Percentiles rank a stretch among this genome's conserved stretches.
Conservation (phyloP, 805 yeast species). For the Kazachstania bromeliacearum region DNA sequence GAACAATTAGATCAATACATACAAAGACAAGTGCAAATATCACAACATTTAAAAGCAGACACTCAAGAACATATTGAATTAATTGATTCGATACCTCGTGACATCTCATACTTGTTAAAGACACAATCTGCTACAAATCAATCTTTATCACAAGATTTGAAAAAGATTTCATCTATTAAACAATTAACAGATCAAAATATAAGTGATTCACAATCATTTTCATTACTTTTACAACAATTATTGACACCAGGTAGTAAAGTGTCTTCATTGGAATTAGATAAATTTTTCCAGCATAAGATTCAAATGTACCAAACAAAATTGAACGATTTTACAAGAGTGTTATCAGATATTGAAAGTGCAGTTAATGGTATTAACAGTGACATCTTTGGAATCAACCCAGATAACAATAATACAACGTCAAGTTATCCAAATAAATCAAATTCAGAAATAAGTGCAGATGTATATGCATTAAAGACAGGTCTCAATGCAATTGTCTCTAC, state of each 20-base stretch:
- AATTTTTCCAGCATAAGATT: conserved; percentile 41
- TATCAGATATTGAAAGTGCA: conserved; percentile 49
- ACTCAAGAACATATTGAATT: conserved; percentile 52
- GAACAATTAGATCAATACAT: conserved; percentile 65
- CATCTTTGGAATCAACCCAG: conserved; percentile 16
- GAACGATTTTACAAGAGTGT: conserved; percentile 39
- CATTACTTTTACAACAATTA: conserved; percentile 43
- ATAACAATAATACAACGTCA: neutral
- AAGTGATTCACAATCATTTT: conserved; percentile 43
- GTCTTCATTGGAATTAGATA: conserved; percentile 47
- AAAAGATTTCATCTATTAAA: conserved; percentile 38
- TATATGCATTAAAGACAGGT: conserved; percentile 23
- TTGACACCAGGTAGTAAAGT: conserved; percentile 46
- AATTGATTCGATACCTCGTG: conserved; percentile 64
- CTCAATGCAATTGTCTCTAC: conserved; percentile 48
- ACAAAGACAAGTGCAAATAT: conserved; percentile 62
- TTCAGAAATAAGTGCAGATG: conserved; percentile 4
- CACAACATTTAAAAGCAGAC: conserved; percentile 57
- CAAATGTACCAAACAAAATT: conserved; percentile 34
- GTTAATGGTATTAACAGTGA: conserved; percentile 52
- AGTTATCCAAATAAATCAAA: neutral
- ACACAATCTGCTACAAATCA: conserved; percentile 56
- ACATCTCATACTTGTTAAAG: conserved; percentile 52
- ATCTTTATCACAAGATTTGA: conserved; percentile 44
- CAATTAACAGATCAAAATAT: conserved; percentile 32